phyloP scores from a whole-genome alignment of 169 alveolate genomes.

The Plasmodium gaboni region DNA sequence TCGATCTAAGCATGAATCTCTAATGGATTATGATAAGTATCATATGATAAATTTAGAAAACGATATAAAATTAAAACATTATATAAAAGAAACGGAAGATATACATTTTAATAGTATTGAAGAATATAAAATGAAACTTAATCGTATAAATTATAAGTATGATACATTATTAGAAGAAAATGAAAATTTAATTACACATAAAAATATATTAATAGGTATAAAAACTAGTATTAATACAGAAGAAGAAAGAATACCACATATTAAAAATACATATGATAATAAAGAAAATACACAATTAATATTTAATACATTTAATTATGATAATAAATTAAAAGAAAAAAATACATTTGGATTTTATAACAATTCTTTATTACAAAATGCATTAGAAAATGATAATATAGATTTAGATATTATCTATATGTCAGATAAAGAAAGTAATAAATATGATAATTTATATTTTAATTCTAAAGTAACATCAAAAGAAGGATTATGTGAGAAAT shows the following conservation, averaged over 20 bases:
- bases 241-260: conserved; percentile 23
- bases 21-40: conserved; percentile 33
- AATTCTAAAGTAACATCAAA: neutral
- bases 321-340: conserved; percentile 5
- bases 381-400: conserved; percentile 27
- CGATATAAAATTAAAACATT: conserved; percentile 32
- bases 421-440: conserved; percentile 39
- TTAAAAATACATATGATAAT: conserved; percentile 66
- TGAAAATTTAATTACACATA: conserved; percentile 17
- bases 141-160: conserved; percentile 39
- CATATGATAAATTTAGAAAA: conserved; percentile 48
- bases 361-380: conserved; percentile 26
- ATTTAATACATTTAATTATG: conserved; percentile 1
- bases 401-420: conserved; percentile 23
- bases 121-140: conserved; percentile 49
- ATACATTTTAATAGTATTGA: conserved; percentile 21
- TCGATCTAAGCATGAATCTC: conserved; percentile 8
- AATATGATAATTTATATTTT: conserved; percentile 11
- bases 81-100: conserved; percentile 47
- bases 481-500: conserved; percentile 11
- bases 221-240: conserved; percentile 52
- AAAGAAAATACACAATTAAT: conserved; percentile 19
- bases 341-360: neutral
- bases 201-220: conserved; percentile 35
- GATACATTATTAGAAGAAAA: conserved; percentile 33